These are phyloP conservation scores for Quercus tomentella DNA, from an alignment of 331 rosid genomes.

Conservation along the genomic window DNA sequence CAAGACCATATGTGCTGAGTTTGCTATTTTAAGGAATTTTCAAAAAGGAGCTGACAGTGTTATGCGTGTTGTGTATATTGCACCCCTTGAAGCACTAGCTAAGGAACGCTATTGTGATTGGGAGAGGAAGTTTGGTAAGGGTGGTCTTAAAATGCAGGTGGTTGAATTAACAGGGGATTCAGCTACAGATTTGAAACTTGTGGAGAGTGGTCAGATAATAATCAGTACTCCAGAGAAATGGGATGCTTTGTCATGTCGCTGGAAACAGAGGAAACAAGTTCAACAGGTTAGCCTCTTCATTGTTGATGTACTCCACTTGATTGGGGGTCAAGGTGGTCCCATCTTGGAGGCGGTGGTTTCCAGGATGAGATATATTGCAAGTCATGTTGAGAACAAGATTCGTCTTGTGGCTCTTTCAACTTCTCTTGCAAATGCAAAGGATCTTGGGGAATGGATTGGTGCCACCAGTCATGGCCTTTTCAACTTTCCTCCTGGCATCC, in stretches of 20 bases:
- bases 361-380: conserved; percentile 87
- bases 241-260: conserved; percentile 95
- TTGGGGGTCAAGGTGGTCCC: conserved; percentile 98
- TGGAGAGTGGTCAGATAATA: conserved; percentile 81
- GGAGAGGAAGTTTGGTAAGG: conserved; percentile 76
- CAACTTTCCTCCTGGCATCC: conserved; percentile 94
- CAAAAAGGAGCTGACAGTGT: conserved; percentile 66
- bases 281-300: conserved; percentile 94
- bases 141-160: conserved; percentile 66
- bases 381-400: conserved; percentile 86
- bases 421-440: conserved; percentile 97
- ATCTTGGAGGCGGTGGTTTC: conserved; percentile 85
- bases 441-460: conserved; percentile 98
- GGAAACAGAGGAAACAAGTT: conserved; percentile 87
- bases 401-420: conserved; percentile 96
- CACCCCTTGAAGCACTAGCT: conserved; percentile 90
- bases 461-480: conserved; percentile 91
- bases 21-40: conserved; percentile 81
- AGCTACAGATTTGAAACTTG: conserved; percentile 73
- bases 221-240: conserved; percentile 96
- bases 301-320: conserved; percentile 87
- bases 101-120: conserved; percentile 84
- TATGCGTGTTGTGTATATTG: conserved; percentile 81
- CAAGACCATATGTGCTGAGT: conserved; percentile 93
- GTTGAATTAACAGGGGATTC: conserved; percentile 89